Conservation (phyloP, 2,329 filamentous ascomycete genomes). For the Colletotrichum eleusines region DNA sequence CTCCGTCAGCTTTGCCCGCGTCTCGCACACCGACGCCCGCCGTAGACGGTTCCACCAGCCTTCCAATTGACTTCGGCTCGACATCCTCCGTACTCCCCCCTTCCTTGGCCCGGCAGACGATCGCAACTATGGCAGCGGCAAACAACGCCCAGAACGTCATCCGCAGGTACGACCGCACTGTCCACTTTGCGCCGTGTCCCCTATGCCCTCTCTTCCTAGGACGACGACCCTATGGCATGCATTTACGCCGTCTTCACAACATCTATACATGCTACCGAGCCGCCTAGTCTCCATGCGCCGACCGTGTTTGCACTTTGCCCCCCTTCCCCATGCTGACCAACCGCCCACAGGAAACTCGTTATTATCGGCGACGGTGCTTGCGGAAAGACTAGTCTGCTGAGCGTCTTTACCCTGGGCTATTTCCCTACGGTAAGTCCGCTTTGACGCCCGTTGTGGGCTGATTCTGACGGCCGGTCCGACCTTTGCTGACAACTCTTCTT, state of each 20-base stretch:
- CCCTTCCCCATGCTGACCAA: background rate
- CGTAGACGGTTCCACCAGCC: background rate
- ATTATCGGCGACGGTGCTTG: constrained; percentile 98
- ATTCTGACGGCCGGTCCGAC: constrained; percentile 43
- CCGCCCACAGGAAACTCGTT: constrained; percentile 81
- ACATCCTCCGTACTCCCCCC: background rate
- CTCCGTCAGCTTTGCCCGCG: background rate
- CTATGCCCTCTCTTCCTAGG: background rate
- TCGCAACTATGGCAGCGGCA: constrained; percentile 56
- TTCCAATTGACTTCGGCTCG: constrained; percentile 30
- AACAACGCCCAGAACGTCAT: constrained; percentile 67
- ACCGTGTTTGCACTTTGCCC: background rate
- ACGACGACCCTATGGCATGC: background rate
- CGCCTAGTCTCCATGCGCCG: background rate
- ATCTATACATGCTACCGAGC: background rate
- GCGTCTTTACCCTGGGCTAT: constrained; percentile 97
- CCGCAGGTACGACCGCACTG: constrained; percentile 68
- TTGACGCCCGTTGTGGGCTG: constrained; percentile 23
- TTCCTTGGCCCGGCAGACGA: constrained; percentile 2
- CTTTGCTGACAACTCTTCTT: constrained; percentile 35
- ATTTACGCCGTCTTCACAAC: background rate
- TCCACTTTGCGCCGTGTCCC: constrained; percentile 17
- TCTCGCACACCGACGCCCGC: background rate
- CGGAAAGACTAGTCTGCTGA: constrained; percentile 96
- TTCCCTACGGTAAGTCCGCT: constrained; percentile 87